Conservation (phyloP, 1,284 basidiomycete genomes). For the Rhodotorula sp. region DNA sequence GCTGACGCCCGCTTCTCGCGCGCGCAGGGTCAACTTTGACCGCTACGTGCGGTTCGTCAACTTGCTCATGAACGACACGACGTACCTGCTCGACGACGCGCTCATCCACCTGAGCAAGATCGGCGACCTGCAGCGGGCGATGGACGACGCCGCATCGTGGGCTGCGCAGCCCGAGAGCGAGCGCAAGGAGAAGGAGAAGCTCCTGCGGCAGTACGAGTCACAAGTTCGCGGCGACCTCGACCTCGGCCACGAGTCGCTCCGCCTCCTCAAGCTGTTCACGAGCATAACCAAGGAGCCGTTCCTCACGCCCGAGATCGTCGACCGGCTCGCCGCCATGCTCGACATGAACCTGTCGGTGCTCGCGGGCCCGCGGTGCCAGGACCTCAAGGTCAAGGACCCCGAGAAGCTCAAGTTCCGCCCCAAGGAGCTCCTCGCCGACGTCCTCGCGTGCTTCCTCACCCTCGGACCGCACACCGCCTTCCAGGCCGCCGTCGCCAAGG, state of each 20-base stretch:
- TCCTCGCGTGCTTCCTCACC: slow-evolving; percentile 90
- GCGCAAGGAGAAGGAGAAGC: slow-evolving; percentile 79
- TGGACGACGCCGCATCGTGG: slow-evolving; percentile 74
- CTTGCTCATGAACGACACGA: slow-evolving; percentile 98
- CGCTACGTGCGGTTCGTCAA: slow-evolving; percentile 95
- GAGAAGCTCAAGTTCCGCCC: slow-evolving; percentile 91
- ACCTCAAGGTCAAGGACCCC: slow-evolving; percentile 81
- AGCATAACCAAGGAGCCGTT: slow-evolving; percentile 89
- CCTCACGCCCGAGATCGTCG: slow-evolving; percentile 95
- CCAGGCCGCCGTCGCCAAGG: slow-evolving; percentile 83
- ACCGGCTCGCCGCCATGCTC: slow-evolving; percentile 92
- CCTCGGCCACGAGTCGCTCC: slow-evolving; percentile 83
- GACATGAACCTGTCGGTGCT: slow-evolving; percentile 91
- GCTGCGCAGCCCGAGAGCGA: slow-evolving; percentile 65
- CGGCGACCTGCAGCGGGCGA: slow-evolving; percentile 79
- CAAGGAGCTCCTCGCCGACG: slow-evolving; percentile 75
- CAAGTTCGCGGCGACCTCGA: slow-evolving; percentile 82
- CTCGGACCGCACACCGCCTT: slow-evolving; percentile 79
- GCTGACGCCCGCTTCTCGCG: neutral
- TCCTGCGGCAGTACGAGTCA: slow-evolving; percentile 75
- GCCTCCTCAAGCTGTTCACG: slow-evolving; percentile 87
- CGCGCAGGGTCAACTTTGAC: slow-evolving; percentile 69
- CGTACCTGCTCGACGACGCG: slow-evolving; percentile 96
- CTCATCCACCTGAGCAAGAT: slow-evolving; percentile 86
- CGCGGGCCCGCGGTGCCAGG: slow-evolving; percentile 76